A percentile compares a stretch with the other conserved stretches of the same genome.
These are phyloP conservation scores for Penicillium olsonii DNA, from an alignment of 2,329 filamentous ascomycete genomes.

Conservation along the genomic window DNA sequence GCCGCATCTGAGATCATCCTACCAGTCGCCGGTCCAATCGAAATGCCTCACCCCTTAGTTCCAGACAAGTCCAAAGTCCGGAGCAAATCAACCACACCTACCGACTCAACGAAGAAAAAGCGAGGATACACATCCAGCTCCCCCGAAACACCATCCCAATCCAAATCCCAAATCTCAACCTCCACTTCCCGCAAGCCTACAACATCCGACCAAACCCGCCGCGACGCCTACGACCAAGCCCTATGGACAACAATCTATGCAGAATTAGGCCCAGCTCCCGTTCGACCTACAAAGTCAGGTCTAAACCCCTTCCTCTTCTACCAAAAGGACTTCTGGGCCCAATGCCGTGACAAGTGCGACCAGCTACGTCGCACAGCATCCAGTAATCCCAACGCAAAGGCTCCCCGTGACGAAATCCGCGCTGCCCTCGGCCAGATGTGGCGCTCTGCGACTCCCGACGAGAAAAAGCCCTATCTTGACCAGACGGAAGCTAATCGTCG, in stretches of 20 bases:
- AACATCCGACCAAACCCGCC: constrained; percentile 31
- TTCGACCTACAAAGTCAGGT: constrained; percentile 70
- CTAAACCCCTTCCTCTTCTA: constrained; percentile 88
- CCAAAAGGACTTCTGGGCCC: constrained; percentile 72
- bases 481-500: constrained; percentile 71
- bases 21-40: constrained; percentile 76
- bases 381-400: constrained; percentile 68
- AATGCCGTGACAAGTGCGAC: constrained; percentile 67
- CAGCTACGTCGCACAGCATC: constrained; percentile 66
- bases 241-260: constrained; percentile 59
- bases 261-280: constrained; percentile 72
- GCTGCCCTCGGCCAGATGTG: constrained; percentile 87
- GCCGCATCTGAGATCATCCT: constrained; percentile 86
- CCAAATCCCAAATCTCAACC: constrained; percentile 13
- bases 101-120: constrained; percentile 7
- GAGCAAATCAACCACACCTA: constrained; percentile 30
- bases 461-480: constrained; percentile 76
- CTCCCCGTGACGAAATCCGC: constrained; percentile 71
- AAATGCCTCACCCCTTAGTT: constrained; percentile 74
- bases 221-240: constrained; percentile 57
- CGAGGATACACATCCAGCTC: constrained; percentile 4
- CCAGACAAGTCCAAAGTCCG: constrained; percentile 54
- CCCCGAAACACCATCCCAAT: constrained; percentile 25
- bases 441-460: constrained; percentile 71
- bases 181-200: constrained; percentile 13